Base-by-base conservation (phyloP, 2,329 filamentous ascomycete species). In the Aschersonia sp. region DNA sequence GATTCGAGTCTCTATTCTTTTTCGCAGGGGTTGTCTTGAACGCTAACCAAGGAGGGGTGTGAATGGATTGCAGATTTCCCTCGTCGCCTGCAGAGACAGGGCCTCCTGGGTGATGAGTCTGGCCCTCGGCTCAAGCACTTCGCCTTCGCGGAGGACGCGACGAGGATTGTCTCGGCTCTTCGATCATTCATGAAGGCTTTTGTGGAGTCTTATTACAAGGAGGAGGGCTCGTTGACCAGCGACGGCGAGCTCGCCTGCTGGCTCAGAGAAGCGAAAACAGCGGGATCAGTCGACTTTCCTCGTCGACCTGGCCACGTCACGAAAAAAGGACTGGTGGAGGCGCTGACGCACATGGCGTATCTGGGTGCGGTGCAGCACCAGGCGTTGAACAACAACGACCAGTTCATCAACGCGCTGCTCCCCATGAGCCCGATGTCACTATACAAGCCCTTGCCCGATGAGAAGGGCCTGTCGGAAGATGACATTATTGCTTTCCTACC, bases 191-290 rank as follows among this genome's bases (percentile, higher is more conserved):
- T 71, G 52, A 54, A 53, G 7, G 48, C 60, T 3, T 69, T 71
- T 49, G 59, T 73, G n/a, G 54, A 66, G 40, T 65, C 69, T 0
- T 73, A 70, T 57, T 74, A 74, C 56, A 3, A 49, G 2, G 53
- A 52, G 31, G 58, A 66, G 44, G 45, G 47, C 1, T 56, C 55
- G 5, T 51, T 73, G 7, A 46, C 48, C 1, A 46, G 48, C 4
- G 71, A 74, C 52, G 29, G 44, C 0, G 71, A 74, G 50, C 54
- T 74, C 1, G 63, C 68, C 48, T 58, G 58, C n/a, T 74, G 70
- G 70, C 59, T 69, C 31, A 43, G 46, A 2, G 70, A 74, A 58
- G 65, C 65, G 30, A 62, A 57, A 45, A 50, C 53, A 1, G 69
- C 68, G 0, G 45, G 60, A 48, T 61, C 61, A 1, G 54, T 66